phyloP scores from a whole-genome alignment of 2,329 filamentous ascomycete species.

The Hypoxylon sp. region DNA sequence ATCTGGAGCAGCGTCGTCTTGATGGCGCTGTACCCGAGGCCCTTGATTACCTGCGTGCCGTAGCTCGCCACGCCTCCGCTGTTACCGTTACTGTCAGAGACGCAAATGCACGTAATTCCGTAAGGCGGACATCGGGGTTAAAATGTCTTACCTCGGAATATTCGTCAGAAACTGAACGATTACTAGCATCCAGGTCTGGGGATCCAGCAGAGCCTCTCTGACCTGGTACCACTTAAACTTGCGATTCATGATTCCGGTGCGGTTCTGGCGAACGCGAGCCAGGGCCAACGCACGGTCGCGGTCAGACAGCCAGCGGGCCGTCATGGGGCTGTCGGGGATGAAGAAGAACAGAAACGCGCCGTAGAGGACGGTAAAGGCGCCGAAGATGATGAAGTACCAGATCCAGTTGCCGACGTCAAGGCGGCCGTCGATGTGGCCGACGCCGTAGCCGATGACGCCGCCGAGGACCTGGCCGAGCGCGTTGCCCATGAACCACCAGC shows the following conservation, averaged over 20 bases:
- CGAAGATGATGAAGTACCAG: constrained; percentile 53
- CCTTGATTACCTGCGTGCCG: constrained; percentile 65
- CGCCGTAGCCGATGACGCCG: constrained; percentile 47
- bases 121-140: neutral
- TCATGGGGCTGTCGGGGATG: constrained; percentile 60
- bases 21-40: constrained; percentile 61
- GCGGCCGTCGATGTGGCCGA: constrained; percentile 60
- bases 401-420: constrained; percentile 54
- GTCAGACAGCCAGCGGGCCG: constrained; percentile 57
- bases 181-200: constrained; percentile 62
- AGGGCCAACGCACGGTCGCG: constrained; percentile 50
- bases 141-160: constrained; percentile 43
- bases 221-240: constrained; percentile 48
- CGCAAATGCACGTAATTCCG: neutral
- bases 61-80: constrained; percentile 65
- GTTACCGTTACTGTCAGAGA: constrained; percentile 47
- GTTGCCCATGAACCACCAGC: constrained; percentile 63
- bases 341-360: constrained; percentile 49
- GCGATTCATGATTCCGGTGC: constrained; percentile 50
- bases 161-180: constrained; percentile 59
- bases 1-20: constrained; percentile 63
- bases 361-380: constrained; percentile 47
- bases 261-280: constrained; percentile 49
- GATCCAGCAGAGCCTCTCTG: constrained; percentile 50
- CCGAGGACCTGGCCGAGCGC: constrained; percentile 63